Conservation (phyloP, 73 alveolate species). For the Tetrahymena malaccensis region DNA sequence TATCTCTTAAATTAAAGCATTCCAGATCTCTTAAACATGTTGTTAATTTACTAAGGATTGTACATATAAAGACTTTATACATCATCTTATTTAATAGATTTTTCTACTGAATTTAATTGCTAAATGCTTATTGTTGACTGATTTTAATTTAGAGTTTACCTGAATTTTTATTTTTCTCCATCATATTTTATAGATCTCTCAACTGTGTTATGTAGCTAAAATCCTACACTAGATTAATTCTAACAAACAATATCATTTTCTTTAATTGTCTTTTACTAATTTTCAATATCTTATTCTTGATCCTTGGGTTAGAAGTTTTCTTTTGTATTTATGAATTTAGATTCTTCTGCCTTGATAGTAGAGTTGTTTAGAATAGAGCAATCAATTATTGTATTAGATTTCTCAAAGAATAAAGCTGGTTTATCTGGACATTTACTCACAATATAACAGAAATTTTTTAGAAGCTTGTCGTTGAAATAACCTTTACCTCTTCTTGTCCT, state of each 20-base stretch:
- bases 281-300: background rate
- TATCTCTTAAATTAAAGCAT: background rate
- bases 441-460: background rate
- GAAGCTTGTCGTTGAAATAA: background rate
- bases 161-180: background rate
- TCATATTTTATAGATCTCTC: background rate
- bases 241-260: background rate
- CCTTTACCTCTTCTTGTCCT: background rate
- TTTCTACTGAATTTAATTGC: background rate
- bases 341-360: background rate
- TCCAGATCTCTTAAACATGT: background rate
- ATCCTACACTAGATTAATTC: background rate
- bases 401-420: background rate
- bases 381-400: background rate
- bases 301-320: background rate
- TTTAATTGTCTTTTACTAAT: background rate
- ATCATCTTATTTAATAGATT: background rate
- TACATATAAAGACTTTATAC: background rate
- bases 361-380: background rate
- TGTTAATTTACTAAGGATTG: background rate
- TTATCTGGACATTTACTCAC: background rate
- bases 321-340: background rate
- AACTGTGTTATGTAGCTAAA: background rate
- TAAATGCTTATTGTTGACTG: background rate
- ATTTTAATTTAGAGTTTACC: background rate